Percentiles rank a stretch among this genome's conserved stretches.
Conservation (phyloP, 768 basidiomycete genomes). For the Kwoniella pini region DNA sequence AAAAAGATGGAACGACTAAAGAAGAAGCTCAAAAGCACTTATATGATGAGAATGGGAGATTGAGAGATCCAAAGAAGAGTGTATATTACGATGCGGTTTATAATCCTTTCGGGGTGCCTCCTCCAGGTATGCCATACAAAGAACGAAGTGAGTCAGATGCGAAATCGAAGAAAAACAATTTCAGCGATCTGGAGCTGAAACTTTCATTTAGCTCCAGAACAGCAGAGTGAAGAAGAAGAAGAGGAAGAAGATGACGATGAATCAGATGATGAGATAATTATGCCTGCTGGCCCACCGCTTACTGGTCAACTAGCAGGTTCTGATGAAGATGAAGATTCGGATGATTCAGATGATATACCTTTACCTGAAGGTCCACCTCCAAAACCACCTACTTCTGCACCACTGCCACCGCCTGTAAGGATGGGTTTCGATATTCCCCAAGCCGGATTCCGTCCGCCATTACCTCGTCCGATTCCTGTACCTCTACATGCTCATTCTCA, state of each 20-base stretch:
- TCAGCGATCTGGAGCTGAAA: not conserved
- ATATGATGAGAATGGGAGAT: constrained; percentile 77
- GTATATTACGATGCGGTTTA: constrained; percentile 89
- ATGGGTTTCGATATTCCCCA: constrained; percentile 14
- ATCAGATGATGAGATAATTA: constrained; percentile 75
- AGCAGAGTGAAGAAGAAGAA: constrained; percentile 66
- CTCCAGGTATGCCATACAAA: constrained; percentile 94
- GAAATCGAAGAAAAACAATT: not conserved
- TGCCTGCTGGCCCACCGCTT: constrained; percentile 80
- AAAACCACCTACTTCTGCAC: constrained; percentile 13
- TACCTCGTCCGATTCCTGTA: constrained; percentile 7
- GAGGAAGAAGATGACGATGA: constrained; percentile 44
- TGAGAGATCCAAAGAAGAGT: constrained; percentile 86
- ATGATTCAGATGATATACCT: constrained; percentile 53
- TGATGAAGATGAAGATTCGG: constrained; percentile 43
- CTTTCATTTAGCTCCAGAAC: constrained; percentile 57
- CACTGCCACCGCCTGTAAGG: constrained; percentile 13
- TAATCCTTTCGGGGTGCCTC: constrained; percentile 90
- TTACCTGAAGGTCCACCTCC: constrained; percentile 56
- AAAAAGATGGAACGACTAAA: constrained; percentile 59
- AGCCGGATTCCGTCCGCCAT: constrained; percentile 8
- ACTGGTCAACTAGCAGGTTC: constrained; percentile 14
- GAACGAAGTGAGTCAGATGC: constrained; percentile 68
- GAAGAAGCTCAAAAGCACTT: constrained; percentile 57
- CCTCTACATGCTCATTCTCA: constrained; percentile 10